A percentile compares a stretch with the other conserved stretches of the same genome.
These are phyloP conservation scores for Liquidambar formosana DNA, from an alignment of 164 flowering plant genomes.

Conservation along the genomic window DNA sequence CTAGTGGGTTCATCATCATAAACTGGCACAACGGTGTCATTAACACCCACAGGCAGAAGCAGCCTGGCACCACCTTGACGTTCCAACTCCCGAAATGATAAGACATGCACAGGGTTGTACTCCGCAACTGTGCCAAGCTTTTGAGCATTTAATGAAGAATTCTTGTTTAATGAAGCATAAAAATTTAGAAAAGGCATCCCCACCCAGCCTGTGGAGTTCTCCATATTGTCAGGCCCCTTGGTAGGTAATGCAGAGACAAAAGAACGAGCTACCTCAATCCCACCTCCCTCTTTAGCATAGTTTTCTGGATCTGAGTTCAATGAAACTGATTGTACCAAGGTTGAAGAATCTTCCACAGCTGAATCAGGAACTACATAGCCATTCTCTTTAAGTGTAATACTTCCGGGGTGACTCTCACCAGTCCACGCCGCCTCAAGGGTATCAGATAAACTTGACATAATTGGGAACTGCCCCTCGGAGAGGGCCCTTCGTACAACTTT, in stretches of 20 bases:
- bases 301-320: slow-evolving; percentile 39
- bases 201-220: slow-evolving; percentile 64
- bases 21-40: slow-evolving; percentile 82
- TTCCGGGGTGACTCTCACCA: slow-evolving; percentile 57
- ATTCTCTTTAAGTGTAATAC: slow-evolving; percentile 30
- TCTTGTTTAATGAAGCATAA: slow-evolving; percentile 64
- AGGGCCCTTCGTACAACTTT: slow-evolving; percentile 41
- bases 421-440: slow-evolving; percentile 97
- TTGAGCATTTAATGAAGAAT: slow-evolving; percentile 37
- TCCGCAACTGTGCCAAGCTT: slow-evolving; percentile 57
- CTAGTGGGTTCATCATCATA: slow-evolving; percentile 98
- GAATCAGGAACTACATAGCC: slow-evolving; percentile 29
- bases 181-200: slow-evolving; percentile 69
- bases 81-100: slow-evolving; percentile 62
- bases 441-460: slow-evolving; percentile 59
- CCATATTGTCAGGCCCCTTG: slow-evolving; percentile 47
- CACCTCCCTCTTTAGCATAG: slow-evolving; percentile 38
- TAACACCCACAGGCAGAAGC: slow-evolving; percentile 72
- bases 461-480: slow-evolving; percentile 74
- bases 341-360: slow-evolving; percentile 33
- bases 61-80: slow-evolving; percentile 67
- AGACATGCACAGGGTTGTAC: slow-evolving; percentile 65
- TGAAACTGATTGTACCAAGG: slow-evolving; percentile 12
- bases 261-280: slow-evolving; percentile 28
- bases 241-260: slow-evolving; percentile 27